Percentiles rank a stretch among this genome's conserved stretches.
Conservation (phyloP, 768 basidiomycete genomes). For the Hortiboletus campestris region DNA sequence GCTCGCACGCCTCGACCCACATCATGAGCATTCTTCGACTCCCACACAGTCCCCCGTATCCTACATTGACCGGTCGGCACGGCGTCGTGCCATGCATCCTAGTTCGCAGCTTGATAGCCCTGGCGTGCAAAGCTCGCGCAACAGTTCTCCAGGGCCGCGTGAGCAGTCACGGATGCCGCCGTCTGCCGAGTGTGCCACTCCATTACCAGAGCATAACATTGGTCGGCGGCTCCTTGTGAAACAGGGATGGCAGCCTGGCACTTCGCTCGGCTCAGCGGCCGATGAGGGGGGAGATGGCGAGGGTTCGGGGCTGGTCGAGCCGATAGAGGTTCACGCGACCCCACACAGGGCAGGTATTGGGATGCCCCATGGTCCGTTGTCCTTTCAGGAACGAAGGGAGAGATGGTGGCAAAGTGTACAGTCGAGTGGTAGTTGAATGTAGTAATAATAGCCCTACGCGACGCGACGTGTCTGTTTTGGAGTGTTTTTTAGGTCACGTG, state of each 20-base stretch:
- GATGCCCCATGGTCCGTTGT: slow-evolving; percentile 22
- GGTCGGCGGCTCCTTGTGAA: slow-evolving; percentile 68
- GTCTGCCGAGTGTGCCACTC: slow-evolving; percentile 27
- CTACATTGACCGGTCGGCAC: slow-evolving; percentile 72
- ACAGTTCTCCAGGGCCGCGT: slow-evolving; percentile 21
- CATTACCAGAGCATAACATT: slow-evolving; percentile 57
- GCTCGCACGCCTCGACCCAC: slow-evolving; percentile 47
- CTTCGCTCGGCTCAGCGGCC: slow-evolving; percentile 27
- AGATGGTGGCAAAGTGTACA: slow-evolving; percentile 37
- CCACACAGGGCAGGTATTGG: slow-evolving; percentile 58
- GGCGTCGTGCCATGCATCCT: slow-evolving; percentile 59
- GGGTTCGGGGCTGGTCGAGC: slow-evolving; percentile 46
- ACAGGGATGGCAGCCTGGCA: slow-evolving; percentile 76
- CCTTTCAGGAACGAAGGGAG: slow-evolving; percentile 37
- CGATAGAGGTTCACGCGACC: slow-evolving; percentile 48
- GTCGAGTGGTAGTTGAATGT: not conserved
- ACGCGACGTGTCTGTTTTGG: slow-evolving; percentile 38
- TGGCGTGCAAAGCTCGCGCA: slow-evolving; percentile 37
- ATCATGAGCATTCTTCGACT: slow-evolving; percentile 10
- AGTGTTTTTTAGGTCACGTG: slow-evolving; percentile 39
- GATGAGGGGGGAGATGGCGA: slow-evolving; percentile 1
- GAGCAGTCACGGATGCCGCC: slow-evolving; percentile 24
- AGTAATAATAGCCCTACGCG: slow-evolving; percentile 8
- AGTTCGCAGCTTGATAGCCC: slow-evolving; percentile 52
- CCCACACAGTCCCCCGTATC: slow-evolving; percentile 5